Evolutionary conservation across 306 rosid species (phyloP).

Genomic region (Erythrophleum fordii): DNA sequence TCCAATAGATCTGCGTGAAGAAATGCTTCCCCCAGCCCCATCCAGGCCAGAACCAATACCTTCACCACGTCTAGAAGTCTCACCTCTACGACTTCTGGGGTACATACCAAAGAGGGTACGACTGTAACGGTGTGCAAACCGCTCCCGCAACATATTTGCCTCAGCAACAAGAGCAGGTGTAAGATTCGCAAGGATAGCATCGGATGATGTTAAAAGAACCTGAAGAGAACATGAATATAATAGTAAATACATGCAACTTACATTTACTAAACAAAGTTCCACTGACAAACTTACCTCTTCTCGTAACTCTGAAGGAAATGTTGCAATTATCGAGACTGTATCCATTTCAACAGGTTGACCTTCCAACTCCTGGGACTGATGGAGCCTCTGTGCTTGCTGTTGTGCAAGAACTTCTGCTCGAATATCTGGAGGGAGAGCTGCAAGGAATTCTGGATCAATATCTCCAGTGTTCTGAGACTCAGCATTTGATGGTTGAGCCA

Average conservation of each 20-base stretch:
- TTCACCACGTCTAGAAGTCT: constrained; percentile 82
- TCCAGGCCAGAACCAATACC: constrained; percentile 77
- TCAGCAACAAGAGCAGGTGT: constrained; percentile 99
- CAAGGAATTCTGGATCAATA: constrained; percentile 99
- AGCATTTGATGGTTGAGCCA: constrained; percentile 68
- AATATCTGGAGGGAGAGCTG: constrained; percentile 98
- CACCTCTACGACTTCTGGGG: constrained; percentile 96
- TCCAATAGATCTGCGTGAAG: constrained; percentile 75
- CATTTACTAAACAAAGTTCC: not conserved
- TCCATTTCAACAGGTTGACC: constrained; percentile 99
- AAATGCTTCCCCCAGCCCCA: constrained; percentile 65
- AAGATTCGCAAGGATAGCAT: constrained; percentile 91
- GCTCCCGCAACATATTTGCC: constrained; percentile 97
- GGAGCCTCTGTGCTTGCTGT: constrained; percentile 96
- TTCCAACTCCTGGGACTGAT: constrained; percentile 95
- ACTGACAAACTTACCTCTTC: constrained; percentile 73
- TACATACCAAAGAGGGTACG: constrained; percentile 97
- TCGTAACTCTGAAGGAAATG: constrained; percentile 97
- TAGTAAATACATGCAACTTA: constrained; percentile 3
- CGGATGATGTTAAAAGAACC: constrained; percentile 97
- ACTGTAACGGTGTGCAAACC: constrained; percentile 91
- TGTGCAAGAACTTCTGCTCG: constrained; percentile 98
- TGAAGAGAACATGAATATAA: constrained; percentile 38
- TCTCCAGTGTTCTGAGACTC: constrained; percentile 85
- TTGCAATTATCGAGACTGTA: constrained; percentile 97